Evolutionary conservation across 148 eudicot species (phyloP).

Genomic region (Chenopodium suecicum): DNA sequence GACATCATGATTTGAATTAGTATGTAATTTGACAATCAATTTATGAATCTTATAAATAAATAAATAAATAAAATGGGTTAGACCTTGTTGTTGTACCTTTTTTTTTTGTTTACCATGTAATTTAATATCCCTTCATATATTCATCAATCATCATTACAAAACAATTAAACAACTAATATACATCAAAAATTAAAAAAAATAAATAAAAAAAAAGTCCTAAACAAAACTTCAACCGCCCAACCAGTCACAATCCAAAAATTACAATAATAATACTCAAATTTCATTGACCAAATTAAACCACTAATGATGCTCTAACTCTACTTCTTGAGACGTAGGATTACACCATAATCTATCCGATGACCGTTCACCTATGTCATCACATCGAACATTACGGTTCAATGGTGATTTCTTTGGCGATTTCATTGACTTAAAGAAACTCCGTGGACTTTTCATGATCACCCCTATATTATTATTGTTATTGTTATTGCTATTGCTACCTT

Average conservation of each 20-base stretch:
- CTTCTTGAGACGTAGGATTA: slow-evolving; percentile 17
- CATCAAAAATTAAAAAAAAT: not conserved
- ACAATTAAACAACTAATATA: not conserved
- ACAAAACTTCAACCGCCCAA: not conserved
- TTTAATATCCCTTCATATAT: not conserved
- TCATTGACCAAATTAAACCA: slow-evolving; percentile 1
- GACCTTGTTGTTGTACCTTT: too few species aligned
- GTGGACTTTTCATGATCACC: slow-evolving; percentile 18
- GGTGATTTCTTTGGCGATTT: slow-evolving; percentile 25
- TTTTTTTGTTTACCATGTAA: too few species aligned
- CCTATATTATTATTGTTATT: not conserved
- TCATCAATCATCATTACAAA: not conserved
- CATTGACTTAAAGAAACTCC: slow-evolving; percentile 14
- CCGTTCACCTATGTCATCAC: slow-evolving; percentile 28
- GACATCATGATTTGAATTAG: too few species aligned
- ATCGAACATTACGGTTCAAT: slow-evolving; percentile 4
- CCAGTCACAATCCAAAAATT: slow-evolving; percentile 3
- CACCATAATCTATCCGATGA: slow-evolving; percentile 31
- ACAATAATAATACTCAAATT: not conserved
- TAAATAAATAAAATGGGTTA: too few species aligned
- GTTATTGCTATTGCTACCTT: not conserved
- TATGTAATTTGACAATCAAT: too few species aligned
- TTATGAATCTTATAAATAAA: too few species aligned
- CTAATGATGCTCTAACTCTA: slow-evolving; percentile 25
- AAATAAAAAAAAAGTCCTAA: not conserved